Base-by-base conservation (phyloP, 441 rosid genomes). In the Capsella rubella region DNA sequence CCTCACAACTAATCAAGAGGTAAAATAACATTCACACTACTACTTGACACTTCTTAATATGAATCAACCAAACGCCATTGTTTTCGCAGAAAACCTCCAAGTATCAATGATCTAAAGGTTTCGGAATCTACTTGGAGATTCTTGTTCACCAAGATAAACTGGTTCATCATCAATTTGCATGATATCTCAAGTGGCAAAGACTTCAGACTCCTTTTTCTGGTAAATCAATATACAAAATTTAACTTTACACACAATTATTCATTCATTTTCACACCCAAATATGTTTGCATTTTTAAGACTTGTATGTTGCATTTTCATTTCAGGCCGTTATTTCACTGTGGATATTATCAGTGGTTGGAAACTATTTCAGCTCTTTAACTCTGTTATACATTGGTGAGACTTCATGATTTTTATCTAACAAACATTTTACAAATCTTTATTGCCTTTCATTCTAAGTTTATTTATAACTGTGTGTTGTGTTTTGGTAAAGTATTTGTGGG, bases 331-430 rank as follows among this genome's bases (percentile, higher is more conserved):
- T 53, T 66, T 72, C 72, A 18, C 83, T 84, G 11, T 84, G 86
- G 88, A 78, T 81, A 32, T 59, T 88, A 61, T 86, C 89, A 29
- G 77, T 79, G 37, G 70, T 83, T 5, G 86, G 89, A 49, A 82
- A 76, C 66, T 65, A 76, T 53, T 68, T 85, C 73, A 81, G 81
- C 76, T 78, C 87, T 50, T 59, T 80, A 59, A 86, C 80, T 53
- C 58, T 86, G 0, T 9, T 81, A 59, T 88, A 84, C 49, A 70
- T 81, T 3, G 83, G 92, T 88, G 72, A 83, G 85, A 32, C 62
- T 59, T 68, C 29, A 67, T 57, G 51, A 50, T 29, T 21, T 15
- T 46, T 35, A 37, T 51, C n/a, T 12, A 60, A 47, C 0, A 6
- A 15, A 14, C 8, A 14, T 53, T 67, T 67, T 32, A 11, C 1